Base-by-base conservation (phyloP, 805 yeast species). In the Schwanniomyces occidentalis region DNA sequence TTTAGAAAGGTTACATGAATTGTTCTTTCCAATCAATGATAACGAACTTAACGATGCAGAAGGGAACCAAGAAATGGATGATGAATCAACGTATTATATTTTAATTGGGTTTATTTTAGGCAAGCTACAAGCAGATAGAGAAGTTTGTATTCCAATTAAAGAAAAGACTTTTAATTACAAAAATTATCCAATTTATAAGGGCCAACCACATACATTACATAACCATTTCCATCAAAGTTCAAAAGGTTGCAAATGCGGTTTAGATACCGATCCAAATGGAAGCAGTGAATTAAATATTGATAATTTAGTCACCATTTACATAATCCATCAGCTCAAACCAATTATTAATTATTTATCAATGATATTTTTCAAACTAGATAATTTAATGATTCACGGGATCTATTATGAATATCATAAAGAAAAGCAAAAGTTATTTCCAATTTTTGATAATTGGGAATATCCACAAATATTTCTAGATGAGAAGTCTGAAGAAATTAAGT, bases 141-240 rank as follows among this genome's bases (percentile, higher is more conserved):
- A 61, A 45, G 62, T 61, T 7, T 61, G 62, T 41, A 53, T 53
- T 8, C 67, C 67, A 5, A 59, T 58, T 25, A 57, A 56, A 30
- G 58, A 55, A 27, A 42, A 38, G 13, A 45, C 58, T 4, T 44
- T 38, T 32, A 30, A 47, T 16, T 60, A 44, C 40, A 40, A 38
- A 12, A 41, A 47, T 22, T 61, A 62, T 32, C 67, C 66, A 5
- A 54, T 63, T 13, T 56, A 52, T 35, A 59, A 58, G 34, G 69
- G 69, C 9, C 55, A 55, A 28, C 61, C 64, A 3, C 61, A 62
- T 39, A 57, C 61, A 2, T 47, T 63, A 12, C 68, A 62, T 40
- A 38, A 40, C 15, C 57, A 54, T 25, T 61, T 56, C 36, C 69
- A 63, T 35, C 37, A 32, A 16, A 35, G 27, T 16, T 27, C 33